Percentiles rank a stretch among this genome's conserved stretches.
Conservation (phyloP, 495 filamentous ascomycete species). For the Geoglossum glabrum region DNA sequence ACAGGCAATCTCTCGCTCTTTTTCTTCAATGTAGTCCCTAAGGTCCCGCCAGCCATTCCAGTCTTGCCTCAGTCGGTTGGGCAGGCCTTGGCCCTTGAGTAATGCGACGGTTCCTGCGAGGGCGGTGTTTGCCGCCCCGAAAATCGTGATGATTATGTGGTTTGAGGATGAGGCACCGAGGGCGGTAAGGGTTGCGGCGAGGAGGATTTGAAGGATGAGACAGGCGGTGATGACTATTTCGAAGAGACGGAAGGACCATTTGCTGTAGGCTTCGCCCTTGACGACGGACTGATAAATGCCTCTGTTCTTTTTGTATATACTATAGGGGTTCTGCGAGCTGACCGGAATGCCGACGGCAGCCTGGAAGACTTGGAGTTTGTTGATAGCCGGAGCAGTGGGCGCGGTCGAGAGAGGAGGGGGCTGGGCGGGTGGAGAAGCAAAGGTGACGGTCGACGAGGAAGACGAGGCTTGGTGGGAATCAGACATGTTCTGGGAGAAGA, state of each 20-base stretch:
- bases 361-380: too few relatives aligned
- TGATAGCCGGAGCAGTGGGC: too few relatives aligned
- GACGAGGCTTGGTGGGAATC: too few relatives aligned
- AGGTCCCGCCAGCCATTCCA: conserved; percentile 7
- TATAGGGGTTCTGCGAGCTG: background rate
- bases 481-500: too few relatives aligned
- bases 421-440: too few relatives aligned
- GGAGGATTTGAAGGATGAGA: background rate
- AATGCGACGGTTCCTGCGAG: conserved; percentile 9
- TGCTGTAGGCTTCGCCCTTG: background rate
- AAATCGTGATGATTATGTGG: conserved; percentile 9
- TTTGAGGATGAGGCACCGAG: background rate
- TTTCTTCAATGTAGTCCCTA: conserved; percentile 8
- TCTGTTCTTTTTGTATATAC: background rate
- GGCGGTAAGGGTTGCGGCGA: background rate
- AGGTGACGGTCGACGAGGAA: too few relatives aligned
- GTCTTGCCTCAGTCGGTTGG: conserved; percentile 10
- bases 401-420: too few relatives aligned
- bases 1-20: conserved; percentile 9
- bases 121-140: conserved; percentile 9
- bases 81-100: conserved; percentile 12
- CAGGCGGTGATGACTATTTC: background rate
- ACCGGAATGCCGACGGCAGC: background rate
- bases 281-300: background rate
- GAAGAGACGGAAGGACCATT: background rate